Conservation (phyloP, 306 rosid genomes). For the Dryas octopetala region DNA sequence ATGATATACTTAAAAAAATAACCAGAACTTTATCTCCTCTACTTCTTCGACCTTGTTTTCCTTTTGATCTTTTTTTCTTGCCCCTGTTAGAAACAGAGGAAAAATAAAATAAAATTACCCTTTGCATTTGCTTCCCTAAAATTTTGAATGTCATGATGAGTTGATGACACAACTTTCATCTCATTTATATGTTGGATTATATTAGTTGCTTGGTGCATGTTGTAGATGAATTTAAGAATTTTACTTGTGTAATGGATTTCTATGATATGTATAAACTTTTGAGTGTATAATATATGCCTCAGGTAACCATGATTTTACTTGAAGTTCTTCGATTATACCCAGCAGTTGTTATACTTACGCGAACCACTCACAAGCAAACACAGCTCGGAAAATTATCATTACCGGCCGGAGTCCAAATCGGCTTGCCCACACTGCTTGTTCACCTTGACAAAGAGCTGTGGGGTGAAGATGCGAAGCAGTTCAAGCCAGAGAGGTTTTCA, state of each 20-base stretch:
- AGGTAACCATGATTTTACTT: slow-evolving; percentile 60
- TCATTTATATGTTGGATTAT: not conserved
- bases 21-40: too few relatives aligned
- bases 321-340: slow-evolving; percentile 71
- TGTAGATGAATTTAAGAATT: not conserved
- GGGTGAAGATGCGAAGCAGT: slow-evolving; percentile 46
- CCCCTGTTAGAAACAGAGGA: too few relatives aligned
- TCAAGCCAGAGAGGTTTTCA: slow-evolving; percentile 42
- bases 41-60: too few relatives aligned
- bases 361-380: slow-evolving; percentile 12
- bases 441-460: slow-evolving; percentile 36
- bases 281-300: not conserved
- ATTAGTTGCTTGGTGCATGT: not conserved
- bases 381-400: slow-evolving; percentile 32
- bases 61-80: too few relatives aligned
- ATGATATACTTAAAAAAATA: too few relatives aligned
- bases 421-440: slow-evolving; percentile 1
- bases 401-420: slow-evolving; percentile 27
- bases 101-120: too few relatives aligned
- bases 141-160: too few relatives aligned
- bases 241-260: not conserved
- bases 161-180: not conserved
- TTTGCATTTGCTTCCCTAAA: too few relatives aligned
- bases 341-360: not conserved
- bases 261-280: not conserved